Evolutionary conservation across 345 rosid genomes (phyloP).

Genomic region (Boechera retrofracta): DNA sequence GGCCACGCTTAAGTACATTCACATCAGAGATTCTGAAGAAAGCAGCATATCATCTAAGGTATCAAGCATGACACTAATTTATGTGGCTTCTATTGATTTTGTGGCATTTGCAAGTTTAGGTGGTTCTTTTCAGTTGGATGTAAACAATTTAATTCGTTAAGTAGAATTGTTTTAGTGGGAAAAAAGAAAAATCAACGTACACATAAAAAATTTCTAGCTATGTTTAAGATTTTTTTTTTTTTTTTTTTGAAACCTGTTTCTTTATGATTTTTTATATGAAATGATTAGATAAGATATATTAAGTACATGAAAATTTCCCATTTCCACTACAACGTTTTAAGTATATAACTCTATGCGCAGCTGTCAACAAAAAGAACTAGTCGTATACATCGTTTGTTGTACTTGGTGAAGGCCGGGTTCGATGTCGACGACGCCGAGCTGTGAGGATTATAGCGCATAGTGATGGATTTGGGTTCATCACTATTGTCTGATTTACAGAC

Average conservation of each 20-base stretch:
- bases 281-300: too few relatives aligned
- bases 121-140: too few relatives aligned
- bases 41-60: too few relatives aligned
- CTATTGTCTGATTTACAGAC: background rate
- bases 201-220: background rate
- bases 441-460: background rate
- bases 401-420: background rate
- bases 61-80: too few relatives aligned
- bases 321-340: background rate
- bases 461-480: conserved; percentile 9
- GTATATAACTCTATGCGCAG: background rate
- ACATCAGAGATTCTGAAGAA: too few relatives aligned
- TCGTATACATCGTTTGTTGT: background rate
- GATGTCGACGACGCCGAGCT: background rate
- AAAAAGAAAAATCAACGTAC: background rate
- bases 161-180: too few relatives aligned
- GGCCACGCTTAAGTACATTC: too few relatives aligned
- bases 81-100: too few relatives aligned
- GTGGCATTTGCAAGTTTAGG: too few relatives aligned
- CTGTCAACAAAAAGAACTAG: background rate
- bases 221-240: background rate
- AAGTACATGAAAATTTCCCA: background rate
- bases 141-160: too few relatives aligned
- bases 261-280: too few relatives aligned
- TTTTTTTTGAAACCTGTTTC: too few relatives aligned